Base-by-base conservation (phyloP, 2,329 filamentous ascomycete species). In the Colletotrichum orchidophilum region DNA sequence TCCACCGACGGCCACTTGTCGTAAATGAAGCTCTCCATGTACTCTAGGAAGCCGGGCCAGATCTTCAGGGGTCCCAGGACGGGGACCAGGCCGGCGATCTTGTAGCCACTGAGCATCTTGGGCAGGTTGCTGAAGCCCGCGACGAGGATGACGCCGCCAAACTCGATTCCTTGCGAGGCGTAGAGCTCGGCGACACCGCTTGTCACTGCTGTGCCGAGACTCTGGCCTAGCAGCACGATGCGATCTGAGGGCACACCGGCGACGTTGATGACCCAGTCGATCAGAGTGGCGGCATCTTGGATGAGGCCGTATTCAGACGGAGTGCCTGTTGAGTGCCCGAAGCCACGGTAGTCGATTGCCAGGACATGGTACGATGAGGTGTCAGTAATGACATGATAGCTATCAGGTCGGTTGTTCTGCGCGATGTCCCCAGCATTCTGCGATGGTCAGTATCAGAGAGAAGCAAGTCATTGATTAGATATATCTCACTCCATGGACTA, bases 341-440 rank as follows among this genome's bases (percentile, higher is more conserved):
- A 98, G 7, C 95, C 95, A 21, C 95, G 92, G 81, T 98, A 98
- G 84, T 97, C 95, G 76, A 97, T 91, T 49, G 94, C 90, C n/a
- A 98, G 85, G 54, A 97, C 88, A 78, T 98, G 95, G 65, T 95
- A 91, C 0, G 87, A 88, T 2, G 92, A 93, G 3, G 91, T 90
- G 63, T 92, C 89, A 4, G 94, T 90, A 52, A 97, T 84, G 54
- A 91, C 87, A 75, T 95, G 94, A 79, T 97, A 97, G 67, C 91
- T 93, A 35, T 91, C 87, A 2, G 94, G 92, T 18, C 96, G 90
- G 78, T 91, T 88, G 71, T 90, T 91, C 79, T 97, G 93, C 21
- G 92, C 94, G 33, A 98, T 81, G 76, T 97, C 94, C 5, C 94
- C 96, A 39, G 94, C 95, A 80, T 98, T 98, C 86, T 94, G 26